Conservation (phyloP, 139 green algal species). For the Coccomyxa sp. region DNA sequence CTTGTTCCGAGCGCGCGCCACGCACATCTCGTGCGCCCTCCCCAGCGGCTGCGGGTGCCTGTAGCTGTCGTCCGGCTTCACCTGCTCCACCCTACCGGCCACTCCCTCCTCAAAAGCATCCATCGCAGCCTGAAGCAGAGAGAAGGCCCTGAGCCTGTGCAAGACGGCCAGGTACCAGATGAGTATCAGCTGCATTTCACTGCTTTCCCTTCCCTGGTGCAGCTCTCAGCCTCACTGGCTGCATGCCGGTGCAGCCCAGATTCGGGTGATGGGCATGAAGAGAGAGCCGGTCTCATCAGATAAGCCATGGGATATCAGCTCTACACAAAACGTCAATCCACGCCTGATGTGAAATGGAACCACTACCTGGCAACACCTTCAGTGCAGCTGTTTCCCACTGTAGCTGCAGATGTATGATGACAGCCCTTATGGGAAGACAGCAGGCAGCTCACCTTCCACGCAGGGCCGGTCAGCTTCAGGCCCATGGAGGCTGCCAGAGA, state of each 20-base stretch:
- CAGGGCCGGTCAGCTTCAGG: not conserved
- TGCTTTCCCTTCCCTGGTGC: not conserved
- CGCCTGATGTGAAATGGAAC: not conserved
- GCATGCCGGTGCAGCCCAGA: not conserved
- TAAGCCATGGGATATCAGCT: not conserved
- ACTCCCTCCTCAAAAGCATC: not conserved
- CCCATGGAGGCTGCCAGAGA: conserved; percentile 41
- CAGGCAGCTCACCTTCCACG: not conserved
- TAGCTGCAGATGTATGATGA: not conserved
- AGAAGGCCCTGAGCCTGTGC: not conserved
- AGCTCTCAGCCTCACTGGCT: not conserved
- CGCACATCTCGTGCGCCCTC: conserved; percentile 6
- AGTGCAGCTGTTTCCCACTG: not conserved
- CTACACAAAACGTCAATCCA: not conserved
- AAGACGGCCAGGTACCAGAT: not conserved
- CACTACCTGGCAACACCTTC: not conserved
- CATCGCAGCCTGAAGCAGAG: not conserved
- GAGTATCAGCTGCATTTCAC: not conserved
- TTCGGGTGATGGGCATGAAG: too few relatives aligned
- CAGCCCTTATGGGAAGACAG: too few relatives aligned
- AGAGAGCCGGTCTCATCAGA: not conserved
- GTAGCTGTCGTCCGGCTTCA: not conserved
- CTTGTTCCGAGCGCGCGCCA: not conserved
- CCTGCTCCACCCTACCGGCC: not conserved
- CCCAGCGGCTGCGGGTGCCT: not conserved